Evolutionary conservation across 1,284 basidiomycete genomes (phyloP).

Genomic region (Volvariella surrecta): DNA sequence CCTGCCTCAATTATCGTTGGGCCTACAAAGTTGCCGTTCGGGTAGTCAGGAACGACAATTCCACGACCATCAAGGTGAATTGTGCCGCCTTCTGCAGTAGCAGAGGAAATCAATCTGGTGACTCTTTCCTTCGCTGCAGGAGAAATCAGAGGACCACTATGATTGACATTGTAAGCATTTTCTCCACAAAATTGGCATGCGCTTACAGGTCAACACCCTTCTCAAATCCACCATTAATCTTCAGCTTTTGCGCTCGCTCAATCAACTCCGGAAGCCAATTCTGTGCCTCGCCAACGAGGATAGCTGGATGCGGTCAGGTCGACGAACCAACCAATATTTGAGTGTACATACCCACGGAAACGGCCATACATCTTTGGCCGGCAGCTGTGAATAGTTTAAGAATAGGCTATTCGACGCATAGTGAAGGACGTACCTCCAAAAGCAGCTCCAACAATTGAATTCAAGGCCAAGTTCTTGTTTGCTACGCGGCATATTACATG

Average conservation of each 20-base stretch:
- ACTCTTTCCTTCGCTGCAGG: conserved; percentile 80
- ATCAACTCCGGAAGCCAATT: conserved; percentile 85
- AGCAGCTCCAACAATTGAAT: conserved; percentile 91
- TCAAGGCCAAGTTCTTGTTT: conserved; percentile 90
- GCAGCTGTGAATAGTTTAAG: conserved; percentile 56
- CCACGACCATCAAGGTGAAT: conserved; percentile 85
- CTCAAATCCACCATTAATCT: conserved; percentile 90
- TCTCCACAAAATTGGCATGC: not conserved
- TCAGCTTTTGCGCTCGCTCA: conserved; percentile 75
- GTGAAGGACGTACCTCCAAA: conserved; percentile 63
- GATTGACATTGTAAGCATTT: not conserved
- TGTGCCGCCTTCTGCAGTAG: conserved; percentile 79
- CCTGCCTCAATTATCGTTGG: conserved; percentile 85
- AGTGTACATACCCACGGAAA: conserved; percentile 64
- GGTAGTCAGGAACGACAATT: conserved; percentile 65
- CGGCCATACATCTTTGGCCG: conserved; percentile 94
- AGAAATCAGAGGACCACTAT: conserved; percentile 90
- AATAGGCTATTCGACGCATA: conserved; percentile 2
- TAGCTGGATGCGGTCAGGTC: conserved; percentile 28
- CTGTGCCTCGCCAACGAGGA: conserved; percentile 81
- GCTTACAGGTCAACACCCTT: conserved; percentile 77
- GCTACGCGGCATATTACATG: conserved; percentile 36
- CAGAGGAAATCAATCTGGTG: conserved; percentile 71
- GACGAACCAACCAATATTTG: not conserved
- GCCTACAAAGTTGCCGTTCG: conserved; percentile 92